Evolutionary conservation across 306 rosid genomes (phyloP).

Genomic region (Lotus japonicus): DNA sequence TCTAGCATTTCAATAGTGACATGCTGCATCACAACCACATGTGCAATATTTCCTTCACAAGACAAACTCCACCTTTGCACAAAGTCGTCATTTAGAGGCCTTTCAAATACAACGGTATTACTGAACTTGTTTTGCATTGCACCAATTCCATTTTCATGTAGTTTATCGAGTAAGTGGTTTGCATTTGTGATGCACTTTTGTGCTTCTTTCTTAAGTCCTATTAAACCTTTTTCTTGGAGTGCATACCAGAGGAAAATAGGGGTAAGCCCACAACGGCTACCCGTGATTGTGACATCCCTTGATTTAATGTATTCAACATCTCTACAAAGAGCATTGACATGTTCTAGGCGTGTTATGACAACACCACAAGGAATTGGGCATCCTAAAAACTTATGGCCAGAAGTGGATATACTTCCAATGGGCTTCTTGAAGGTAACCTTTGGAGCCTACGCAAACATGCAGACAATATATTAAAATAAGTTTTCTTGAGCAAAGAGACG

Average conservation of each 20-base stretch:
- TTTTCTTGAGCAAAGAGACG: not conserved
- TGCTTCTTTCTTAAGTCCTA: not conserved
- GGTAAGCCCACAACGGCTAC: slow-evolving; percentile 4
- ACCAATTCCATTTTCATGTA: slow-evolving; percentile 17
- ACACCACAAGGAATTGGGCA: slow-evolving; percentile 25
- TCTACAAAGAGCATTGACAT: slow-evolving; percentile 39
- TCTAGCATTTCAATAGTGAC: not conserved
- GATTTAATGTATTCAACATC: slow-evolving; percentile 14
- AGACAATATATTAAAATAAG: not conserved
- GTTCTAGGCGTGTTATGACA: slow-evolving; percentile 35
- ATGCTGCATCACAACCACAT: slow-evolving; percentile 39
- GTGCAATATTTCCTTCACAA: slow-evolving; percentile 49
- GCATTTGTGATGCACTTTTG: not conserved
- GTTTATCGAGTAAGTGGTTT: slow-evolving; percentile 34
- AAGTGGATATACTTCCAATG: slow-evolving; percentile 10
- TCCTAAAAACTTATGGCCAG: slow-evolving; percentile 22
- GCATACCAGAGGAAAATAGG: slow-evolving; percentile 7
- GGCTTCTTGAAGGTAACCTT: slow-evolving; percentile 17
- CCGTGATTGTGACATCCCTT: slow-evolving; percentile 10
- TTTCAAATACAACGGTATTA: slow-evolving; percentile 53
- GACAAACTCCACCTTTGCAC: slow-evolving; percentile 54
- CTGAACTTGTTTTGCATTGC: slow-evolving; percentile 59
- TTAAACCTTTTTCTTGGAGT: not conserved
- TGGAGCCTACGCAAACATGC: slow-evolving; percentile 8
- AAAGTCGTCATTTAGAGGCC: slow-evolving; percentile 47